Evolutionary conservation across 1,139 yeast species (phyloP).

Genomic region (Taphrina pruni): DNA sequence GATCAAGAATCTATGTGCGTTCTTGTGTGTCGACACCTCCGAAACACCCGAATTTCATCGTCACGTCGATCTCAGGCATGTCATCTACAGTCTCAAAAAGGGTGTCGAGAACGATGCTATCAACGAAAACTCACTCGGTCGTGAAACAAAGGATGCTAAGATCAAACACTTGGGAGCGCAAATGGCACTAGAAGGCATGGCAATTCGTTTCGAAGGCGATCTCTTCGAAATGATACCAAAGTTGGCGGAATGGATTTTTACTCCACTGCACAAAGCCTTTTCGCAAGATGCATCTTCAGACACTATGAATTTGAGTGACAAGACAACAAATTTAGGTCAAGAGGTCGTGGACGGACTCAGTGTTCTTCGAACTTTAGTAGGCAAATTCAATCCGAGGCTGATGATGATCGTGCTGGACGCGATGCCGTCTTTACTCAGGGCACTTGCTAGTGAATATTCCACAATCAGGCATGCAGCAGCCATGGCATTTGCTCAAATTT

Average conservation of each 20-base stretch:
- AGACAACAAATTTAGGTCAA: constrained; percentile 69
- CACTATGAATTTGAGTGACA: constrained; percentile 55
- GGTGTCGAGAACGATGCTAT: constrained; percentile 71
- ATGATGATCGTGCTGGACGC: constrained; percentile 59
- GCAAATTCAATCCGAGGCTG: constrained; percentile 62
- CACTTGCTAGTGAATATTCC: constrained; percentile 71
- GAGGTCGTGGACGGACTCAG: constrained; percentile 86
- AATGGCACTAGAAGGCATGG: constrained; percentile 65
- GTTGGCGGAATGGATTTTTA: constrained; percentile 69
- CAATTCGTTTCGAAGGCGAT: constrained; percentile 58
- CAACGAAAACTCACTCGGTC: constrained; percentile 69
- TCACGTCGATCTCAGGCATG: constrained; percentile 62
- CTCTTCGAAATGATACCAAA: constrained; percentile 72
- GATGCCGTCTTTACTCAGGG: constrained; percentile 62
- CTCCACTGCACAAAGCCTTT: constrained; percentile 59
- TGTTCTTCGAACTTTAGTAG: constrained; percentile 74
- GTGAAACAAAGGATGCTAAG: constrained; percentile 72
- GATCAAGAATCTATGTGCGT: constrained; percentile 87
- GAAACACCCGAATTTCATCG: constrained; percentile 93
- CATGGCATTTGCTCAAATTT: constrained; percentile 81
- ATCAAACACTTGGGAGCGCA: constrained; percentile 85
- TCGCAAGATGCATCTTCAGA: constrained; percentile 48
- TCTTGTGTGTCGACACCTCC: constrained; percentile 90
- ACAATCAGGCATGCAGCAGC: constrained; percentile 91
- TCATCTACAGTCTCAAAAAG: constrained; percentile 75